Evolutionary conservation across 305 asterid genomes (phyloP), one percentile per base, ranked within the genome.

Genomic region (Lippia alba): DNA sequence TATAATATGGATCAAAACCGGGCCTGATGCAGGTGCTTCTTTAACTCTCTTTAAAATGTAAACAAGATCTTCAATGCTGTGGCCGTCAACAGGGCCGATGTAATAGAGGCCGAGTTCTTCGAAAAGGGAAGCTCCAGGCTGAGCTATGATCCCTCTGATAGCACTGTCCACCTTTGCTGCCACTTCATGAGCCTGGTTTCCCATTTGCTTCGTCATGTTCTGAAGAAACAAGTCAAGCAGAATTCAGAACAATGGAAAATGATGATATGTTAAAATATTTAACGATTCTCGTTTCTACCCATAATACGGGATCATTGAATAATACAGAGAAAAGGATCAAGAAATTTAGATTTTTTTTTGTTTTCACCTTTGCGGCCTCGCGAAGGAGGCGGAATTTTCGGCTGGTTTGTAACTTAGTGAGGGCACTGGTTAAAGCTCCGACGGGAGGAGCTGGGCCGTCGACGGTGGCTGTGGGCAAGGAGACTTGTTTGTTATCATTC

Each of bases 371-470:
- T 1, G 91, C 85, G 12, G 81, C 84, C 72, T 83, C 88, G 0
- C 86, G 80, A n/a, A 86, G 83, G 15, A 67, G 87, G 64, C 88
- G 81, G 65, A 84, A 78, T 16, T 77, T 74, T 5, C 78, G 51
- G 78, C 86, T 85, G 0, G 96, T 74, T 41, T 89, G 91, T 0
- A 89, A 61, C 44, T 61, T 81, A 0, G 84, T 83, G 39, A 89
- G 64, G 79, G 92, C 83, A 51, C 76, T 80, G 81, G 83, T 89
- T 14, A 89, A 44, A 30, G 92, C 96, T 46, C 96, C 96, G 0
- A 86, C 91, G 1, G 96, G 96, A 0, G 89, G 83, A 5, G 96
- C 92, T 9, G 92, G 96, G 67, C 96, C 96, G 46, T 89, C 96
- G 8, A 85, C 75, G 1, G 96, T 86, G 60, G 92, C 96, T 0